These are phyloP conservation scores for Metschnikowia lunata DNA, from an alignment of 805 yeast species.

Conservation along the genomic window DNA sequence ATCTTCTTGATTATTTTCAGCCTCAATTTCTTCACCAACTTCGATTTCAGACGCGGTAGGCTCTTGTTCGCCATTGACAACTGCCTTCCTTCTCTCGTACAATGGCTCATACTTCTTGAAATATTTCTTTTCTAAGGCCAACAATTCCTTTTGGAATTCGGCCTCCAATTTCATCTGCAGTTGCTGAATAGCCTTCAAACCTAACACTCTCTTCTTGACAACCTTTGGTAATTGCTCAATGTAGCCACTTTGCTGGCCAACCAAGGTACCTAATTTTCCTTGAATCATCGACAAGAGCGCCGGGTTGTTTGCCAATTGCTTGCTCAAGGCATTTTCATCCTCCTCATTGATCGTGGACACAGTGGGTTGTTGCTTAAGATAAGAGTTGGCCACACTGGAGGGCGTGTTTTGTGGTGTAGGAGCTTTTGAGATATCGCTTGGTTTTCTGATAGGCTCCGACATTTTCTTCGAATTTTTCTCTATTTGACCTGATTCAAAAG, in stretches of 20 bases:
- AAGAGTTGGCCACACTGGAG: conserved; percentile 74
- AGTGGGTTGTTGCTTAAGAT: conserved; percentile 56
- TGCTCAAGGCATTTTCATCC: conserved; percentile 28
- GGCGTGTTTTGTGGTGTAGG: conserved; percentile 99
- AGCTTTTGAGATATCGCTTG: conserved; percentile 78
- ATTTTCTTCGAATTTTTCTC: conserved; percentile 30
- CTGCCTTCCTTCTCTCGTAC: conserved; percentile 64
- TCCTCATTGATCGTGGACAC: conserved; percentile 64
- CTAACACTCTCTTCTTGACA: conserved; percentile 73
- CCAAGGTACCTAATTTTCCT: conserved; percentile 77
- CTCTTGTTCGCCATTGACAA: conserved; percentile 67
- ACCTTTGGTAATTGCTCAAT: conserved; percentile 66
- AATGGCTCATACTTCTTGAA: conserved; percentile 70
- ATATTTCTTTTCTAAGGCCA: conserved; percentile 80
- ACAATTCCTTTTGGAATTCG: conserved; percentile 84
- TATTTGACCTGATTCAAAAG: neutral
- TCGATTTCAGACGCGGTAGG: conserved; percentile 77
- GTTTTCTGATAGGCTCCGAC: conserved; percentile 84
- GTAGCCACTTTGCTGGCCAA: conserved; percentile 86
- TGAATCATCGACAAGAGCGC: conserved; percentile 82
- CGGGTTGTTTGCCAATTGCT: conserved; percentile 70
- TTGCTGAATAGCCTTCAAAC: conserved; percentile 76
- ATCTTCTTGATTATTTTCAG: conserved; percentile 44
- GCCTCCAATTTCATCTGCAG: conserved; percentile 80
- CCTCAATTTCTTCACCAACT: conserved; percentile 70